These are phyloP conservation scores for Candida ipomoeae DNA, from an alignment of 805 yeast species.

Conservation along the genomic window DNA sequence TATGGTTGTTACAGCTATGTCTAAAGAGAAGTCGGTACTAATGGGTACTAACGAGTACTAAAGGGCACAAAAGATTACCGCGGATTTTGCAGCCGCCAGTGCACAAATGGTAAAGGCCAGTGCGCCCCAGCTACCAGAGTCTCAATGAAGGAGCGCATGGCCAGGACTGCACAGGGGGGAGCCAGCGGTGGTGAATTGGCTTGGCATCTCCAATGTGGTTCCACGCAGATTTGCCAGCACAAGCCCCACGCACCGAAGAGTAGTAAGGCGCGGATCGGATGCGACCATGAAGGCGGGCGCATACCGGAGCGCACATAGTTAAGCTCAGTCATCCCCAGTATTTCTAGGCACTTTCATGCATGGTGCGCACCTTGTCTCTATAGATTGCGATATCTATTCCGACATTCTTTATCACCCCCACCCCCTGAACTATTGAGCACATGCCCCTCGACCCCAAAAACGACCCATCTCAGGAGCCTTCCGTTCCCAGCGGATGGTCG, in stretches of 20 bases:
- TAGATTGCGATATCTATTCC: not conserved
- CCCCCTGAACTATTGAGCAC: not conserved
- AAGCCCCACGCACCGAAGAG: not conserved
- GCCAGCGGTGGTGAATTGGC: not conserved
- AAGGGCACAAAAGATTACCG: not conserved
- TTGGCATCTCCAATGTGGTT: not conserved
- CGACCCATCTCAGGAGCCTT: constrained; percentile 40
- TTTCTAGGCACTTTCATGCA: constrained; percentile 1
- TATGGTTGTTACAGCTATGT: not conserved
- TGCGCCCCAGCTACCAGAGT: not conserved
- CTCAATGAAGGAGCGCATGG: not conserved
- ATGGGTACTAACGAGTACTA: not conserved
- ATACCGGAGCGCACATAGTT: not conserved
- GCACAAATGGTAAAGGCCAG: not conserved
- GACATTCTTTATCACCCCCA: not conserved
- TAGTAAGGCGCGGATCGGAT: not conserved
- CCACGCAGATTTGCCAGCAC: not conserved
- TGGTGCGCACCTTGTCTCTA: not conserved
- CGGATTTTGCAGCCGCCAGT: constrained; percentile 1
- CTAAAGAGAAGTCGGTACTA: not conserved
- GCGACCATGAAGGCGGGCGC: not conserved
- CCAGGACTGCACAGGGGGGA: not conserved
- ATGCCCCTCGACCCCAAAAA: constrained; percentile 12
- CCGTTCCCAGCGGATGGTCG: constrained; percentile 67
- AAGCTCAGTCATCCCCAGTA: not conserved